phyloP scores from a whole-genome alignment of 768 basidiomycete species.

The Agaricus sinodeliciosus region DNA sequence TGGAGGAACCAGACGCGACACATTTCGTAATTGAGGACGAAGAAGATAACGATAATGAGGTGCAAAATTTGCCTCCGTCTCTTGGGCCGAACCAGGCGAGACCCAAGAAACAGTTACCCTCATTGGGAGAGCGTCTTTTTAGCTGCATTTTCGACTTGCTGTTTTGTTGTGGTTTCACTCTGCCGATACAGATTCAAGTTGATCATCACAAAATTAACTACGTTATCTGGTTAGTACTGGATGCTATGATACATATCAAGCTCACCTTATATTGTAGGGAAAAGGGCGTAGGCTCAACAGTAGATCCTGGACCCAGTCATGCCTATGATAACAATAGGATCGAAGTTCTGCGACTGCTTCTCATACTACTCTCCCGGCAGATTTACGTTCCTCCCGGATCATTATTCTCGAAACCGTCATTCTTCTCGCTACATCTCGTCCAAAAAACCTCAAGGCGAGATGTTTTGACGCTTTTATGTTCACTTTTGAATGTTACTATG shows the following conservation, averaged over 20 bases:
- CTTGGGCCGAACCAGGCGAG: slow-evolving; percentile 15
- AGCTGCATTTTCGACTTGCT: slow-evolving; percentile 76
- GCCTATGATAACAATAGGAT: slow-evolving; percentile 74
- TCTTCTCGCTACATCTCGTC: slow-evolving; percentile 72
- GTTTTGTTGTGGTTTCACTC: slow-evolving; percentile 91
- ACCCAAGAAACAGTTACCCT: slow-evolving; percentile 51
- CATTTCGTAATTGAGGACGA: slow-evolving; percentile 93
- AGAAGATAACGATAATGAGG: slow-evolving; percentile 40
- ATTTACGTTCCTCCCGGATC: slow-evolving; percentile 74
- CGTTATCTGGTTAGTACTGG: slow-evolving; percentile 73
- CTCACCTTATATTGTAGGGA: slow-evolving; percentile 56
- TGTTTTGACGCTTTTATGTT: slow-evolving; percentile 90
- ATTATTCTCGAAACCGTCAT: slow-evolving; percentile 66
- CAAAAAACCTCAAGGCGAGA: slow-evolving; percentile 72
- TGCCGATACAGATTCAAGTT: slow-evolving; percentile 70
- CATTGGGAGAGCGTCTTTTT: slow-evolving; percentile 76
- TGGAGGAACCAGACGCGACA: slow-evolving; percentile 15
- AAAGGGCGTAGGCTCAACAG: slow-evolving; percentile 88
- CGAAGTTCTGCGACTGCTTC: slow-evolving; percentile 84
- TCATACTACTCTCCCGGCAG: slow-evolving; percentile 84
- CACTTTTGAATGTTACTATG: slow-evolving; percentile 85
- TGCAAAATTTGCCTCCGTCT: slow-evolving; percentile 18
- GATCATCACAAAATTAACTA: slow-evolving; percentile 82
- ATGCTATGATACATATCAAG: neutral
- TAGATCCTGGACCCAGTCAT: slow-evolving; percentile 57